Evolutionary conservation across 208 protist genomes (phyloP), one percentile per base, ranked within the genome.

Genomic region (Acanthamoeba polyphaga): DNA sequence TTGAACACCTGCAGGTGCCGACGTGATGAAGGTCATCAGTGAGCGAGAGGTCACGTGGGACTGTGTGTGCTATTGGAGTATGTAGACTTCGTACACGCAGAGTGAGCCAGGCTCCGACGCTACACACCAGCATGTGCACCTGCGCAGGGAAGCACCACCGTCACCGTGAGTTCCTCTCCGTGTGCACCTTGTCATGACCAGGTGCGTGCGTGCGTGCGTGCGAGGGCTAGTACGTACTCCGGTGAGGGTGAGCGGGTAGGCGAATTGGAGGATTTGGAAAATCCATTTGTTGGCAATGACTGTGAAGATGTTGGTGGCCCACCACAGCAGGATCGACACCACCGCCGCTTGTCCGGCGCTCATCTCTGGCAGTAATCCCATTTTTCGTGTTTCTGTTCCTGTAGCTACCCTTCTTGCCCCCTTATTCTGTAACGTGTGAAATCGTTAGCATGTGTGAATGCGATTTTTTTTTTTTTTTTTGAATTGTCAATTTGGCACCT

Each of bases 261-360:
- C 29, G 19, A 82, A 82, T n/a, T 51, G 43, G 32, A 82, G 74
- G 46, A 82, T 82, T 19, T 82, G 74, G 74, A 82, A 82, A 17
- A 82, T 82, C 74, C 74, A 82, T n/a, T 82, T 82, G 74, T 82
- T 82, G 74, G 74, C 74, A 15, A 82, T 19, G 74, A 82, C 74
- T 8, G 74, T 82, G 6, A 53, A 34, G 74, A 82, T 82, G 74
- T 82, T 82, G 74, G 74, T 82, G 74, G 13, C 12, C 74, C 74
- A 82, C 74, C 74, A 82, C 43, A 82, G 74, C 32, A 82, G 74
- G 74, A 82, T 82, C n/a, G 74, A 82, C 74, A 82, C 32, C 17
- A 82, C 74, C 19, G 74, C 74, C 43, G 29, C 29, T 27, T 82
- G 74, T 8, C 32, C 43, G 4, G 74, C 6, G 9, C 9, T 82